Evolutionary conservation across 352 stramenopile genomes (phyloP).

Genomic region (Thalassiosira allenii): DNA sequence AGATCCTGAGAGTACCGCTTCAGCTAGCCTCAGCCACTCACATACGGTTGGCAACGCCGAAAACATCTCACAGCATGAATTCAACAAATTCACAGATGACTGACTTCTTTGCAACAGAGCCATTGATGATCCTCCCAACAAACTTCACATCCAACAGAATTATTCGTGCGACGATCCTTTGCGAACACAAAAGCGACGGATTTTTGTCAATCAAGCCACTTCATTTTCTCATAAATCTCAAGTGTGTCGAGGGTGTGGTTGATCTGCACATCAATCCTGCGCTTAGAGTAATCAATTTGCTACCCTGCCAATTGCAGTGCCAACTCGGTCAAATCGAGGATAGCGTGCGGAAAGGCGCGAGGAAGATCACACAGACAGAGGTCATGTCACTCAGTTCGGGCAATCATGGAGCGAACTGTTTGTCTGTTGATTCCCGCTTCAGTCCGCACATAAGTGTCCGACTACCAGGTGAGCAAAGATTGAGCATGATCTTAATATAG

Average conservation of each 20-base stretch:
- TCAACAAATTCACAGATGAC: conserved; percentile 40
- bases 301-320: conserved; percentile 80
- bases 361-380: conserved; percentile 51
- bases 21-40: conserved; percentile 66
- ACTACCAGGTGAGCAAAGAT: conserved; percentile 32
- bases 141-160: conserved; percentile 64
- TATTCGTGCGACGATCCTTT: conserved; percentile 64
- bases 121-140: conserved; percentile 80
- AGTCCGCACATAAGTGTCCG: conserved; percentile 39
- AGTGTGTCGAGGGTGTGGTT: conserved; percentile 64
- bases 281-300: conserved; percentile 76
- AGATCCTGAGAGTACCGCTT: conserved; percentile 66
- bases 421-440: conserved; percentile 49
- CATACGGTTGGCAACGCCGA: conserved; percentile 67
- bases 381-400: conserved; percentile 34
- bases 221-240: conserved; percentile 75
- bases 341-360: conserved; percentile 14
- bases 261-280: conserved; percentile 74
- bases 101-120: conserved; percentile 49
- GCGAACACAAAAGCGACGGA: conserved; percentile 53
- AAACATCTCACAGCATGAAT: conserved; percentile 28
- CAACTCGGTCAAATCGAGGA: conserved; percentile 71
- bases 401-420: conserved; percentile 33
- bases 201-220: conserved; percentile 42
- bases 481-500: conserved; percentile 35